A percentile compares a stretch with the other conserved stretches of the same genome.
Conservation (phyloP, 768 basidiomycete species). For the Mycena metata region DNA sequence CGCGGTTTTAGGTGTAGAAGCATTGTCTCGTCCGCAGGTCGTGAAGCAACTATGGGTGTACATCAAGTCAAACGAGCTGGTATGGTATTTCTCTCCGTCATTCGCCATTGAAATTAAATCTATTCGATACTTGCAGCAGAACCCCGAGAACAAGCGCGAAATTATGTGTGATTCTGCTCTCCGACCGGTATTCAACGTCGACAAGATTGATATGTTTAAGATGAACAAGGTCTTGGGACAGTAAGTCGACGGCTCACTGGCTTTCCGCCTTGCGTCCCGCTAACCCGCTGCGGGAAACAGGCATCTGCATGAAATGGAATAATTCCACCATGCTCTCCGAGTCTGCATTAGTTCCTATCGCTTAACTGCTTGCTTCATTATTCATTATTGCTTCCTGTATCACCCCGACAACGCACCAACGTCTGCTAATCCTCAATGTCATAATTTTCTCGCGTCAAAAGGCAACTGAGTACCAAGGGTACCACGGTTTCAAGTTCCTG, state of each 20-base stretch:
- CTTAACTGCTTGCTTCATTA: conserved; percentile 7
- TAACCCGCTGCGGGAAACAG: conserved; percentile 35
- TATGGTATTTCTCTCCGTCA: conserved; percentile 6
- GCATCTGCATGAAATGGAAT: conserved; percentile 54
- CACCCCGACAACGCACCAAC: conserved; percentile 3
- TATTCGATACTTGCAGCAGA: conserved; percentile 60
- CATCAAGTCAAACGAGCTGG: conserved; percentile 81
- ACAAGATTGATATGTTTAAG: conserved; percentile 92
- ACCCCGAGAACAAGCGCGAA: conserved; percentile 85
- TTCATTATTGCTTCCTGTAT: conserved; percentile 25
- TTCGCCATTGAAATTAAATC: conserved; percentile 1
- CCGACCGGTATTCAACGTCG: conserved; percentile 81
- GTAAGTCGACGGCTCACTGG: conserved; percentile 54
- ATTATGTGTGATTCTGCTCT: conserved; percentile 86
- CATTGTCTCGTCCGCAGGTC: conserved; percentile 87
- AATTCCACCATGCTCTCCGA: conserved; percentile 8
- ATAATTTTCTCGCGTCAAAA: background rate
- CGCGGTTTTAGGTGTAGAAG: conserved; percentile 73
- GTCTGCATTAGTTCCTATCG: background rate
- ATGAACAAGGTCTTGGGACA: conserved; percentile 94
- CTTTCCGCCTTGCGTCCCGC: background rate
- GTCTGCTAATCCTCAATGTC: conserved; percentile 6
- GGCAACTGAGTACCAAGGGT: too few relatives aligned
- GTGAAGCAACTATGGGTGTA: conserved; percentile 94
- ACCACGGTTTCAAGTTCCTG: too few relatives aligned